phyloP scores from a whole-genome alignment of 495 filamentous ascomycete genomes.

The Aspergillus coremiiformis region DNA sequence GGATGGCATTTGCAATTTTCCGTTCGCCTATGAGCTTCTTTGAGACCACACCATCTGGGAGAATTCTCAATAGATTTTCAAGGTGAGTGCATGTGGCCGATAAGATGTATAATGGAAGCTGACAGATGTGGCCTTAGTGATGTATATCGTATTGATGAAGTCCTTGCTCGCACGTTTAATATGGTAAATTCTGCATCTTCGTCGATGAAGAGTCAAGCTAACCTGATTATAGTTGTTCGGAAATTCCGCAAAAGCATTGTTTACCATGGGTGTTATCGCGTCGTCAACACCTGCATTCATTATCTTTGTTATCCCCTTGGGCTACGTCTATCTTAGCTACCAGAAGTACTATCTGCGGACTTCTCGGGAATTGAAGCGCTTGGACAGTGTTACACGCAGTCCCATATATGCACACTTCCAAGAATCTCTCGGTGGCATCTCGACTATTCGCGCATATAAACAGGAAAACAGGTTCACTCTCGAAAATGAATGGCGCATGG shows the following conservation, averaged over 20 bases:
- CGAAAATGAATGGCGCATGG: constrained; percentile 97
- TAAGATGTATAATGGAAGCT: not conserved
- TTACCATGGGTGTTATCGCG: constrained; percentile 82
- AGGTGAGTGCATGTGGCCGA: constrained; percentile 44
- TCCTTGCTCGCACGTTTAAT: constrained; percentile 85
- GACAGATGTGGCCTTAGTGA: constrained; percentile 47
- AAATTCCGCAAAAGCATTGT: constrained; percentile 75
- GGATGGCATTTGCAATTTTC: constrained; percentile 98
- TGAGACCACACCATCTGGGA: constrained; percentile 94
- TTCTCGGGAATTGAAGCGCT: constrained; percentile 88
- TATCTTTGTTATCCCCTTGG: constrained; percentile 70
- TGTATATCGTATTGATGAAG: constrained; percentile 92
- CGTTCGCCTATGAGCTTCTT: constrained; percentile 98
- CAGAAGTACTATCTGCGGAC: constrained; percentile 96
- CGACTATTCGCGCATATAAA: constrained; percentile 94
- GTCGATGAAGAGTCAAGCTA: constrained; percentile 2
- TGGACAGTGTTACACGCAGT: constrained; percentile 91
- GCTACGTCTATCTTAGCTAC: constrained; percentile 79
- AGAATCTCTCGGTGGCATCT: constrained; percentile 88
- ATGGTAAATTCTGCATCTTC: constrained; percentile 45
- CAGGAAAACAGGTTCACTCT: constrained; percentile 80
- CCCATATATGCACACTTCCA: constrained; percentile 99
- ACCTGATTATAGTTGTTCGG: constrained; percentile 62
- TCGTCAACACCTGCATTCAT: constrained; percentile 74
- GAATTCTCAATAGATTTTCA: constrained; percentile 95